A percentile compares a stretch with the other conserved stretches of the same genome.
These are phyloP conservation scores for Fomitiporia mediterranea DNA, from an alignment of 1,284 basidiomycete genomes.

Conservation along the genomic window DNA sequence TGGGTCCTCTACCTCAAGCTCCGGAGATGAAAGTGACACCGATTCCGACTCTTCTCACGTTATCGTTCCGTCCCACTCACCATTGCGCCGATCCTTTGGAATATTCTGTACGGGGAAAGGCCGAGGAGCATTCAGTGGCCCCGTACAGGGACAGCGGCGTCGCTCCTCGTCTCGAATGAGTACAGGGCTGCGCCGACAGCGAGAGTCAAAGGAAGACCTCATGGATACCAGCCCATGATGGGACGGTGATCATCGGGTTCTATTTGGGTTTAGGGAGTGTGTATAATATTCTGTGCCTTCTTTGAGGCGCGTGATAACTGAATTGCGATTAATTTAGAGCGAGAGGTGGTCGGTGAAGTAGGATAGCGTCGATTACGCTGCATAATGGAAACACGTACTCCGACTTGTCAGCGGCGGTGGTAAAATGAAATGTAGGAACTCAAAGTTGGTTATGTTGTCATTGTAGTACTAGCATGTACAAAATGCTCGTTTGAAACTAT, in stretches of 20 bases:
- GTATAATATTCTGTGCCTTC: neutral
- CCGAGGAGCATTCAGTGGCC: constrained; percentile 13
- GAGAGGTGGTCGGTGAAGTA: no score
- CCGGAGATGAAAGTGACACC: neutral
- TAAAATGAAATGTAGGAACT: no score
- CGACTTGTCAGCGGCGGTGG: no score
- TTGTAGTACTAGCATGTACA: no score
- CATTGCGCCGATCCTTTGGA: constrained; percentile 12
- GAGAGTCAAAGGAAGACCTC: neutral
- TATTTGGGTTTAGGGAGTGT: neutral
- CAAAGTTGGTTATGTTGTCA: no score
- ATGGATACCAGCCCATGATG: neutral
- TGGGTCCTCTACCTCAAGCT: neutral
- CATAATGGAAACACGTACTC: no score
- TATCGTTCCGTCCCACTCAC: constrained; percentile 12
- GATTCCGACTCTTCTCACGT: neutral
- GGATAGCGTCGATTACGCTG: no score
- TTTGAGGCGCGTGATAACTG: no score
- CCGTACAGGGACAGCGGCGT: neutral
- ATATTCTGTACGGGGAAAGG: constrained; percentile 20
- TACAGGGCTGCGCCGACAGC: neutral
- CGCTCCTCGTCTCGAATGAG: neutral
- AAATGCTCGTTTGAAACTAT: no score
- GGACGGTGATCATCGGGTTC: neutral
- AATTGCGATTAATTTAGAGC: no score